Evolutionary conservation across 176 grass and related monocot genomes (phyloP).

Genomic region (Tuctoria greenei): DNA sequence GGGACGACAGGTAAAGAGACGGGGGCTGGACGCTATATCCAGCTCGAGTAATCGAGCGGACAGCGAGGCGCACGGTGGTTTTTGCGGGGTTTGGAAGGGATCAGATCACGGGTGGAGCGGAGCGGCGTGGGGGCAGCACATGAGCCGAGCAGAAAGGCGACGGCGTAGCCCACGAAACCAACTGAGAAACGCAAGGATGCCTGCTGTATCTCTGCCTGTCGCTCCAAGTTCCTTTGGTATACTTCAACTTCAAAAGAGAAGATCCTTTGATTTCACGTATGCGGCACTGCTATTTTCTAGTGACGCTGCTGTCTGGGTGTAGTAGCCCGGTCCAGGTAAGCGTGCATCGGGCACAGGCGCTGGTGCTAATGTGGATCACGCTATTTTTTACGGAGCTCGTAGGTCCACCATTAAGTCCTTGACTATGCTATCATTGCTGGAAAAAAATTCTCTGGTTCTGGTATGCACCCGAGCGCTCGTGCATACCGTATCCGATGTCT

Average conservation of each 20-base stretch:
- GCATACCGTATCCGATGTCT: too few species aligned
- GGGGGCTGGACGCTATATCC: not conserved
- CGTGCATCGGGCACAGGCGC: not conserved
- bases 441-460: too few species aligned
- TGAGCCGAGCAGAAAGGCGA: constrained; percentile 29
- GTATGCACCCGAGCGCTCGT: too few species aligned
- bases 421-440: not conserved
- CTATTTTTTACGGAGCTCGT: not conserved
- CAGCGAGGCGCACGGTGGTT: constrained; percentile 5
- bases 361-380: not conserved
- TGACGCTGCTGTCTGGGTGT: not conserved
- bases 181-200: not conserved
- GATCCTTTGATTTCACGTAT: constrained; percentile 64
- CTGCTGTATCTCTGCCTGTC: not conserved
- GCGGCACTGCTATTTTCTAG: constrained; percentile 31
- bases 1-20: not conserved
- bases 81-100: constrained; percentile 61
- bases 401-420: not conserved
- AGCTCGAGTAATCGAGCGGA: not conserved
- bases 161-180: constrained; percentile 24
- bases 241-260: too few species aligned
- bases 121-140: constrained; percentile 26
- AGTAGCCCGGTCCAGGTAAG: constrained; percentile 31
- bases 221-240: constrained; percentile 53
- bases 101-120: constrained; percentile 16